Conservation (phyloP, 176 grass and related monocot genomes). For the Oryza punctata region DNA sequence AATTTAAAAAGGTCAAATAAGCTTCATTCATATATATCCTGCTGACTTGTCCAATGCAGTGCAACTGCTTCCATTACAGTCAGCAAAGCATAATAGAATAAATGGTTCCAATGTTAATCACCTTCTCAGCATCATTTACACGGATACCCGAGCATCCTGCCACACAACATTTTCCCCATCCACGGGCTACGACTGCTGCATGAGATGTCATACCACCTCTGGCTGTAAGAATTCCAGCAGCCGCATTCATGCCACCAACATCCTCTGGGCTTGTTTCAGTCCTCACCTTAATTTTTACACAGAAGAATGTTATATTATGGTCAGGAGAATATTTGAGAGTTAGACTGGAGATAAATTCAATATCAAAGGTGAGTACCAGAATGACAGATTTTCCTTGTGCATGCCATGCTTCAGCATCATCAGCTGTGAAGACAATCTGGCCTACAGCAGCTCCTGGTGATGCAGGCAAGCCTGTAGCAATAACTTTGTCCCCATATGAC, state of each 20-base stretch:
- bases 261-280: slow-evolving; percentile 98
- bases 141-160: slow-evolving; percentile 79
- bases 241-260: slow-evolving; percentile 97
- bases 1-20: neutral
- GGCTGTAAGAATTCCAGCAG: slow-evolving; percentile 83
- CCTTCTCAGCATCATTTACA: slow-evolving; percentile 87
- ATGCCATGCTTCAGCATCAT: slow-evolving; percentile 93
- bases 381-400: slow-evolving; percentile 92
- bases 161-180: slow-evolving; percentile 98
- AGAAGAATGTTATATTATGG: slow-evolving; percentile 8
- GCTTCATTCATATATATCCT: neutral
- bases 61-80: neutral
- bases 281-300: slow-evolving; percentile 66
- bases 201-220: slow-evolving; percentile 99
- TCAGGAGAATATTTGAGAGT: neutral
- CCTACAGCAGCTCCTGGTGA: slow-evolving; percentile 94
- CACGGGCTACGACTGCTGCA: slow-evolving; percentile 93
- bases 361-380: slow-evolving; percentile 57
- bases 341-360: neutral
- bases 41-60: neutral
- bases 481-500: slow-evolving; percentile 72
- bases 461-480: slow-evolving; percentile 88
- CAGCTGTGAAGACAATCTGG: slow-evolving; percentile 92
- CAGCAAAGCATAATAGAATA: neutral
- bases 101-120: slow-evolving; percentile 32